phyloP scores from a whole-genome alignment of 2,329 filamentous ascomycete species.

The Aspergillus puulaauensis region DNA sequence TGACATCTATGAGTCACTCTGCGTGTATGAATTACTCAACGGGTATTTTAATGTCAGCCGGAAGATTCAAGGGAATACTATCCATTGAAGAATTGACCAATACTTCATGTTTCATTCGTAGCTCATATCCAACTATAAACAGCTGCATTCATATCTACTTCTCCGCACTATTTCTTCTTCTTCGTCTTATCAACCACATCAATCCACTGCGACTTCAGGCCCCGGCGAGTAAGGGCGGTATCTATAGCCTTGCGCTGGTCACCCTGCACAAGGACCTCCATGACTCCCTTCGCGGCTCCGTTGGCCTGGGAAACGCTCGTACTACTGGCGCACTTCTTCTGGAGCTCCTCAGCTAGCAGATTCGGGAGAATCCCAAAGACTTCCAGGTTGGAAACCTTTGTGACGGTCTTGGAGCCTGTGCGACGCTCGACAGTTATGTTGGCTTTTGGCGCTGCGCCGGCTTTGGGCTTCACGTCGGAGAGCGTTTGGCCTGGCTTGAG shows the following conservation, averaged over 20 bases:
- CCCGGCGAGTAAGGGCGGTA: constrained; percentile 59
- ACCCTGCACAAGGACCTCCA: constrained; percentile 69
- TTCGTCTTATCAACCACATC: constrained; percentile 68
- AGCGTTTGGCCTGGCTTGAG: constrained; percentile 43
- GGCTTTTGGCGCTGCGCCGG: constrained; percentile 61
- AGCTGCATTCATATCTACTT: not conserved
- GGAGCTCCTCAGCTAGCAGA: constrained; percentile 63
- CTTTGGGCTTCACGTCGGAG: constrained; percentile 57
- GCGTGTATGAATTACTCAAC: not conserved
- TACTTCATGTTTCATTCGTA: too few relatives aligned
- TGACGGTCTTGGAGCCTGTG: constrained; percentile 66
- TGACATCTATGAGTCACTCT: not conserved
- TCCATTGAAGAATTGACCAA: too few relatives aligned
- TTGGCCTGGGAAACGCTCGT: constrained; percentile 63
- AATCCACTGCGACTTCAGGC: constrained; percentile 60
- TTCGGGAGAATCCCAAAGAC: constrained; percentile 61
- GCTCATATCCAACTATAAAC: not conserved
- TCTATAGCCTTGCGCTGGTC: constrained; percentile 63
- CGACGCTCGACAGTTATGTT: constrained; percentile 62
- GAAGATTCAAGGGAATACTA: too few relatives aligned
- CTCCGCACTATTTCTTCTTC: constrained; percentile 55
- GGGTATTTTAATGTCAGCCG: not conserved
- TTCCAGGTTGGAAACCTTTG: constrained; percentile 62
- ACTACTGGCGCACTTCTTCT: constrained; percentile 67
- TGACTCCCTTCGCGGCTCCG: constrained; percentile 62